Conservation (phyloP, 345 rosid genomes). For the Dovyalis caffra region DNA sequence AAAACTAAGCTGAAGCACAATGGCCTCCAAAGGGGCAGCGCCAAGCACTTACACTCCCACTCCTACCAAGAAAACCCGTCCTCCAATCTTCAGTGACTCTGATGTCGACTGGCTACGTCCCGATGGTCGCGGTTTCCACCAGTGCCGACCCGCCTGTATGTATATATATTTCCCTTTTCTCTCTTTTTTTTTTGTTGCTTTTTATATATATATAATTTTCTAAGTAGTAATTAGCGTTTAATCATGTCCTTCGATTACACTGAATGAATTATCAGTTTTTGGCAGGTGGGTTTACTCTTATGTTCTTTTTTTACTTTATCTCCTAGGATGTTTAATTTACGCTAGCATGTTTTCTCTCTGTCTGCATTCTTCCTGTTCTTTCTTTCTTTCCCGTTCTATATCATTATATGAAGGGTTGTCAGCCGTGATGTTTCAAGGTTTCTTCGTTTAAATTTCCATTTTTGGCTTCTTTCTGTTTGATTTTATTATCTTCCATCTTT, state of each 20-base stretch:
- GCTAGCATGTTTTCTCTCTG: not conserved
- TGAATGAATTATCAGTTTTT: slow-evolving; percentile 2
- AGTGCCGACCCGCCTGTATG: slow-evolving; percentile 90
- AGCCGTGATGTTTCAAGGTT: not conserved
- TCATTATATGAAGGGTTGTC: not conserved
- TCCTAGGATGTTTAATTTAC: not conserved
- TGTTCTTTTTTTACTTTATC: not conserved
- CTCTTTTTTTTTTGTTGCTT: not conserved
- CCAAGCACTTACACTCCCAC: slow-evolving; percentile 63
- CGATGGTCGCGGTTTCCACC: slow-evolving; percentile 83
- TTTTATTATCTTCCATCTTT: not conserved
- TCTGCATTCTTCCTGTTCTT: not conserved
- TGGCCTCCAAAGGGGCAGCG: slow-evolving; percentile 49
- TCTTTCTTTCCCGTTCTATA: not conserved
- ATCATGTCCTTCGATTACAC: not conserved
- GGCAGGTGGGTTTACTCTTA: not conserved
- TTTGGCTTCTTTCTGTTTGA: not conserved
- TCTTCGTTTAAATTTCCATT: not conserved
- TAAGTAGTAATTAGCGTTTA: not conserved
- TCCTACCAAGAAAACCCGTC: slow-evolving; percentile 35
- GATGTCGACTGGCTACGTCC: slow-evolving; percentile 90
- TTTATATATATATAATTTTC: not conserved
- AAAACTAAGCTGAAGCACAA: not conserved
- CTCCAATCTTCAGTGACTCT: slow-evolving; percentile 42
- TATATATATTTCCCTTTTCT: not conserved